Evolutionary conservation across 2,329 filamentous ascomycete genomes (phyloP), one percentile per base, ranked within the genome.

Genomic region (Emmonsiellopsis sp.): DNA sequence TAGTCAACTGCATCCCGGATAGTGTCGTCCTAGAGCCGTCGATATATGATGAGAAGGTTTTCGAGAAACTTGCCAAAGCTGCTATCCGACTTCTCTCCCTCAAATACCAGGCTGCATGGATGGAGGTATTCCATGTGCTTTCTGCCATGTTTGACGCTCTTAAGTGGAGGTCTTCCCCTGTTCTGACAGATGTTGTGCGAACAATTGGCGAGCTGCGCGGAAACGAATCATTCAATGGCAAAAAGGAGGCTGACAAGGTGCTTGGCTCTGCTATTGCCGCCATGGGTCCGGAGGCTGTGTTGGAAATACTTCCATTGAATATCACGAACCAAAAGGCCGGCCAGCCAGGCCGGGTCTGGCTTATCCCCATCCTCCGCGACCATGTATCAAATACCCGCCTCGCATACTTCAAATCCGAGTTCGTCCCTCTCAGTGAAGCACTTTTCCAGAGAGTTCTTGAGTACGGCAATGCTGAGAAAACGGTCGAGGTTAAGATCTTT

Each of bases 401-500:
- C 10, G 78, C 79, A 1, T 90, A 96, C 69, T 98, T 98, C 78
- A 85, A 84, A 61, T 75, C 78, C 2, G 89, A 94, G 63, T 84
- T 98, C 69, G 83, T 96, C 5, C 90, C 93, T 13, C 76, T 98
- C 26, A 97, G 92, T 67, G 87, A 95, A 67, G 74, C 81, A 49
- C 87, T 98, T 77, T 96, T 92, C 69, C 89, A 97, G 67, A 84
- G 82, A 59, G 87, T 97, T 5, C 75, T 95, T 46, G 86, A 95
- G 57, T 87, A 94, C 62, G 88, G 87, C 11, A 76, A 81, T 20
- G 83, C 82, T 11, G 87, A 92, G 65, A 96, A 95, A 77, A 93
- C 89, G 0, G 91, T 95, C 80, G 90, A 97, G 68, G 81, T 93
- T 66, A 98, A 98, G 77, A 94, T 98, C 55, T 98, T 93, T 67